A percentile compares a stretch with the other conserved stretches of the same genome.
Conservation (phyloP, 176 grass and related monocot species). For the Bonia amplexicaulis region DNA sequence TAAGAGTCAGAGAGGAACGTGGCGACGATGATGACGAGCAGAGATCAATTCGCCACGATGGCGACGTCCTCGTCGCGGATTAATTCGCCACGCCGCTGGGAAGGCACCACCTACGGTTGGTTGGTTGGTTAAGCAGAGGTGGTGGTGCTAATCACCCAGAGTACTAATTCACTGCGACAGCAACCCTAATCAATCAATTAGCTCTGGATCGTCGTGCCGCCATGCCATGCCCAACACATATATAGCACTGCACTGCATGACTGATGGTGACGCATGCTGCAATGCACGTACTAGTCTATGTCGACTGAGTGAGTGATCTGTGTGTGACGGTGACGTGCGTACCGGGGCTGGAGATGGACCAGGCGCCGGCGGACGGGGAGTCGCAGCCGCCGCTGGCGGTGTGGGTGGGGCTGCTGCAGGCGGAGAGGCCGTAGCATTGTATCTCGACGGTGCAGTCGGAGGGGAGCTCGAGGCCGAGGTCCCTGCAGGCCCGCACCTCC, state of each 20-base stretch:
- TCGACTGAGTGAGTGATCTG: not conserved
- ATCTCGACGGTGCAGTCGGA: slow-evolving; percentile 51
- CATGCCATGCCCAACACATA: slow-evolving; percentile 17
- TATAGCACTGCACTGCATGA: not conserved
- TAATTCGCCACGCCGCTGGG: not conserved
- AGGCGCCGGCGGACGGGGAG: not conserved
- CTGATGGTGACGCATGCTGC: not conserved
- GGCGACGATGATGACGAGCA: not conserved
- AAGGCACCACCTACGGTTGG: not conserved
- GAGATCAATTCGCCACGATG: not conserved
- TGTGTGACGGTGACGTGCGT: slow-evolving; percentile 5
- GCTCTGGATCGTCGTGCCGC: not conserved
- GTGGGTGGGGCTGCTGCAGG: slow-evolving; percentile 37
- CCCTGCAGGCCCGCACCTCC: slow-evolving; percentile 69
- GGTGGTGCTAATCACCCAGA: not conserved
- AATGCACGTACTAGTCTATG: not conserved
- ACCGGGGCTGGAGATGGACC: slow-evolving; percentile 33
- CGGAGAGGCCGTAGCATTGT: slow-evolving; percentile 45
- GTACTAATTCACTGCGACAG: not conserved
- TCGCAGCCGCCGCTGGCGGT: not conserved
- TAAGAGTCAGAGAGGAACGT: not conserved
- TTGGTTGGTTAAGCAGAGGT: not conserved
- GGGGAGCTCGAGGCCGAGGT: slow-evolving; percentile 65
- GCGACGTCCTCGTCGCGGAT: not conserved
- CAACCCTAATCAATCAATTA: not conserved